phyloP scores from a whole-genome alignment of 2,329 filamentous ascomycete species.

The Epichloe baconii region DNA sequence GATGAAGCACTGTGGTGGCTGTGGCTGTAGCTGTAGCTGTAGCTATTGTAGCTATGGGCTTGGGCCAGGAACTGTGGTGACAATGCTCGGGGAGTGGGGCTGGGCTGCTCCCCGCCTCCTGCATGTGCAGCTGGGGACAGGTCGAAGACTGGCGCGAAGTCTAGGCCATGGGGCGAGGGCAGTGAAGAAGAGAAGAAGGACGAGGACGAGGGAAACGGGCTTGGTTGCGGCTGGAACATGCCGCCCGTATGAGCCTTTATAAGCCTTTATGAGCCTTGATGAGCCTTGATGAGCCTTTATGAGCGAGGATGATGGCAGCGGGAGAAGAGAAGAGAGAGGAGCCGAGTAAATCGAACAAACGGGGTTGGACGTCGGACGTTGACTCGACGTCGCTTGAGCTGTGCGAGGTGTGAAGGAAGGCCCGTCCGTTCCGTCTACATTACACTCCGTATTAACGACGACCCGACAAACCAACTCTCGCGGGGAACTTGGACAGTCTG shows the following conservation, averaged over 20 bases:
- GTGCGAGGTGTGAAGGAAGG: conserved; percentile 1
- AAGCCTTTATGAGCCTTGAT: not conserved
- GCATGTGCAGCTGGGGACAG: conserved; percentile 7
- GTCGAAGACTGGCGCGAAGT: conserved; percentile 10
- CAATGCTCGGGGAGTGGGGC: conserved; percentile 5
- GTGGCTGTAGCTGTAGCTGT: not conserved
- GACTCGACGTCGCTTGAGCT: not conserved
- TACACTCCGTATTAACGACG: not conserved
- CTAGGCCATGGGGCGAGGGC: conserved; percentile 25
- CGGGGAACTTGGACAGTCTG: not conserved
- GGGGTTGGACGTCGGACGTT: not conserved
- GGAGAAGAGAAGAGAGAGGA: not conserved
- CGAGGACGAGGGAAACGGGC: conserved; percentile 26
- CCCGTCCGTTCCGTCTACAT: not conserved
- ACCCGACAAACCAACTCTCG: not conserved
- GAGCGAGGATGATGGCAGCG: not conserved
- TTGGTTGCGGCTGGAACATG: conserved; percentile 44
- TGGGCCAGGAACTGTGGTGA: conserved; percentile 6
- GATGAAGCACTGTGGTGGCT: conserved; percentile 4
- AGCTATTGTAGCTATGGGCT: not conserved
- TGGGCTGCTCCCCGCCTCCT: conserved; percentile 1
- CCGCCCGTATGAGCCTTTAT: conserved; percentile 10
- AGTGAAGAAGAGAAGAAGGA: conserved; percentile 19
- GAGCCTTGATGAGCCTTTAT: not conserved
- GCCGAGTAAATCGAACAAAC: not conserved